A percentile compares a stretch with the other conserved stretches of the same genome.
These are phyloP conservation scores for Hapsidospora chrysogenum DNA, from an alignment of 495 filamentous ascomycete species.

Conservation along the genomic window DNA sequence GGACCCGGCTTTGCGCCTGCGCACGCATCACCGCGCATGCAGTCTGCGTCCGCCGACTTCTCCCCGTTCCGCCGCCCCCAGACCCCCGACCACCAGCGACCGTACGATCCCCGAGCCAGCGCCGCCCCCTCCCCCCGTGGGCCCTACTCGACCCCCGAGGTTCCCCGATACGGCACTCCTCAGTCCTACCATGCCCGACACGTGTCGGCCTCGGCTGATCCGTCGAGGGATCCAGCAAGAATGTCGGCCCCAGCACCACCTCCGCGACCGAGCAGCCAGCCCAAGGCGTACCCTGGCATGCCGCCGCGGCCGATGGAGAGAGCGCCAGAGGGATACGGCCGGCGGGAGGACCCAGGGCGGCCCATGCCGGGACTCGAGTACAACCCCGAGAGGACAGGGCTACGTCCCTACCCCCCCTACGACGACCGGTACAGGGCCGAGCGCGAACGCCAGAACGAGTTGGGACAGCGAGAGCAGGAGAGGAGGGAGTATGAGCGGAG, in stretches of 20 bases:
- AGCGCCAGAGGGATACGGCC: slow-evolving; percentile 22
- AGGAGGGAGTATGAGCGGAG: slow-evolving; percentile 17
- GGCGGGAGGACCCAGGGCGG: slow-evolving; percentile 21
- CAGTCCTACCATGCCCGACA: slow-evolving; percentile 12
- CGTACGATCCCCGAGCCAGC: slow-evolving; percentile 29
- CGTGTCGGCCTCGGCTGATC: slow-evolving; percentile 14
- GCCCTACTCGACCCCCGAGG: slow-evolving; percentile 28
- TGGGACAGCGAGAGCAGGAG: slow-evolving; percentile 21
- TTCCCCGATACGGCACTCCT: slow-evolving; percentile 36
- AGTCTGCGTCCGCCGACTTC: slow-evolving; percentile 32
- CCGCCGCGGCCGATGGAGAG: slow-evolving; percentile 22
- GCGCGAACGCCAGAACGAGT: slow-evolving; percentile 17
- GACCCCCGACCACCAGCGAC: slow-evolving; percentile 49
- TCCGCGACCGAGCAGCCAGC: slow-evolving; percentile 30
- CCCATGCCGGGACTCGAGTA: slow-evolving; percentile 17
- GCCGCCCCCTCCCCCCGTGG: slow-evolving; percentile 28
- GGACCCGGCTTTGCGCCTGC: slow-evolving; percentile 28
- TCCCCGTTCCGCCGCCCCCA: slow-evolving; percentile 48
- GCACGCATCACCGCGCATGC: slow-evolving; percentile 37
- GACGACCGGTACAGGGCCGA: slow-evolving; percentile 17
- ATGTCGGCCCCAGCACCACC: slow-evolving; percentile 23
- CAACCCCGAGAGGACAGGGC: slow-evolving; percentile 27
- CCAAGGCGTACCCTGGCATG: slow-evolving; percentile 25
- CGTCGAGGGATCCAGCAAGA: slow-evolving; percentile 22
- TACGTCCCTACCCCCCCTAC: slow-evolving; percentile 17